A percentile compares a stretch with the other conserved stretches of the same genome.
Evolutionary conservation across 2,329 filamentous ascomycete genomes (phyloP).

Genomic region (Ophiostoma ulmi): DNA sequence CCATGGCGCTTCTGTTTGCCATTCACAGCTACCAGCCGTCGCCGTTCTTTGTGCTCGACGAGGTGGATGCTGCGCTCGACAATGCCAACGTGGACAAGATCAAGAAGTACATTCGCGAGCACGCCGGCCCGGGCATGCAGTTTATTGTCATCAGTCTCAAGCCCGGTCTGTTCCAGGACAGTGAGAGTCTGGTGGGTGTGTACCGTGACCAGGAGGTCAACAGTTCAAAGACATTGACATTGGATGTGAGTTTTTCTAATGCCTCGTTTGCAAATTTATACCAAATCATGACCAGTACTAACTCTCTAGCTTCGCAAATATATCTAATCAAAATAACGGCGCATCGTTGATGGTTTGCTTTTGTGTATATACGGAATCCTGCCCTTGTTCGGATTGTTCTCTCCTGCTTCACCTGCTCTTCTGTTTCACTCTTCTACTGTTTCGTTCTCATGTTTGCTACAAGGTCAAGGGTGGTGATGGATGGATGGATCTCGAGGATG

Average conservation of each 20-base stretch:
- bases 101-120: conserved; percentile 90
- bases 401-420: neutral
- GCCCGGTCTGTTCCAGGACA: conserved; percentile 91
- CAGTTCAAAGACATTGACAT: conserved; percentile 80
- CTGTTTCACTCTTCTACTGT: neutral
- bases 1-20: conserved; percentile 90
- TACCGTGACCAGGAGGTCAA: conserved; percentile 94
- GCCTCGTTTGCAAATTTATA: neutral
- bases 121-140: conserved; percentile 95
- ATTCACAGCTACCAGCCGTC: conserved; percentile 94
- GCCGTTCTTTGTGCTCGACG: conserved; percentile 96
- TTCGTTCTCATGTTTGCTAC: conserved; percentile 13
- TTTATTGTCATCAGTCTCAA: conserved; percentile 98
- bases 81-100: conserved; percentile 96
- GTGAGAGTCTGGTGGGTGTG: conserved; percentile 89
- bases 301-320: conserved; percentile 24
- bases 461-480: conserved; percentile 14
- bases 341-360: neutral
- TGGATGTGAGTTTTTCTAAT: conserved; percentile 70
- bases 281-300: neutral
- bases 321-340: conserved; percentile 18
- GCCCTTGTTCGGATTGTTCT: neutral
- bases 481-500: conserved; percentile 14
- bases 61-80: conserved; percentile 96
- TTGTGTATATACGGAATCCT: neutral